Conservation (phyloP, 1,139 yeast species). For the Yamadazyma trypodendri region DNA sequence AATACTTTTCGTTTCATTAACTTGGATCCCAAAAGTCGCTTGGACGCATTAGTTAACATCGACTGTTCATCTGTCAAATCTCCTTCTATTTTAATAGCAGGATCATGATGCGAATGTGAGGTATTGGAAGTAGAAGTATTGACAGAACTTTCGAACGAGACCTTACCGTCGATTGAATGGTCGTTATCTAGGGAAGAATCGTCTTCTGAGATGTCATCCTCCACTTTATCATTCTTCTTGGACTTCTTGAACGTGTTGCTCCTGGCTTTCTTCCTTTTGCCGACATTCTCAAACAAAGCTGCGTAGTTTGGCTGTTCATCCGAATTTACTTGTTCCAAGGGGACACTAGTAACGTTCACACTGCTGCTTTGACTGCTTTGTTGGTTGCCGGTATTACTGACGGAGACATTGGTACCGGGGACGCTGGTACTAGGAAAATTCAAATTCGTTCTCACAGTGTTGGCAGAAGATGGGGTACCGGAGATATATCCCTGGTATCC, state of each 20-base stretch:
- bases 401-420: slow-evolving; percentile 2
- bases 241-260: slow-evolving; percentile 9
- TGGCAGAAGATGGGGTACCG: slow-evolving; percentile 26
- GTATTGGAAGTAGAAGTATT: slow-evolving; percentile 23
- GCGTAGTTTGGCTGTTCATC: slow-evolving; percentile 42
- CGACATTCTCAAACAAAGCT: slow-evolving; percentile 46
- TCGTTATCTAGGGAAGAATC: slow-evolving; percentile 6
- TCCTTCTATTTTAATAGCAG: background rate
- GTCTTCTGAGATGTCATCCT: slow-evolving; percentile 10
- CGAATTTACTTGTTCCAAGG: slow-evolving; percentile 5
- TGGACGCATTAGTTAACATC: slow-evolving; percentile 37
- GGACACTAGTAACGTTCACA: background rate
- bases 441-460: slow-evolving; percentile 16
- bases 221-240: slow-evolving; percentile 10
- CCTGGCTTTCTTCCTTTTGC: slow-evolving; percentile 39
- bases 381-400: slow-evolving; percentile 1
- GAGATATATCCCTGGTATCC: slow-evolving; percentile 15
- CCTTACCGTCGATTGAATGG: slow-evolving; percentile 5
- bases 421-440: background rate
- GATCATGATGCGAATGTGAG: slow-evolving; percentile 13
- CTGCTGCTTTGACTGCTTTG: slow-evolving; percentile 2
- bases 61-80: slow-evolving; percentile 2
- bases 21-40: slow-evolving; percentile 41
- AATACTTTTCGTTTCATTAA: slow-evolving; percentile 21
- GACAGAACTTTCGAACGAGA: slow-evolving; percentile 16